Conservation (phyloP, 2,329 filamentous ascomycete species). For the Orbilia blumenaviensis region DNA sequence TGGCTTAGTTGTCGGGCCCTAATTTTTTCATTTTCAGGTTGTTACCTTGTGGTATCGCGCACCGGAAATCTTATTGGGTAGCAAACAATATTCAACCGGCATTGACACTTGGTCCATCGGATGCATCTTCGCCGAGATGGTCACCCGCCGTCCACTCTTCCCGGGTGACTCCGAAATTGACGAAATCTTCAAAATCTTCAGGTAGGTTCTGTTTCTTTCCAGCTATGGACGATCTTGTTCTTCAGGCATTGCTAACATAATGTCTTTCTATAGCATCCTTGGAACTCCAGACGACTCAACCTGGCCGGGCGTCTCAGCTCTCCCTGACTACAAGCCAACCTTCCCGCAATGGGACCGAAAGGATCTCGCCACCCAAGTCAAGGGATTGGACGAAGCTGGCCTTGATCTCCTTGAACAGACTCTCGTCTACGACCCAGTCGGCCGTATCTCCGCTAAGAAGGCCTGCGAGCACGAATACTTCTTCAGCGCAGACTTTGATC, state of each 20-base stretch:
- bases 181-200: slow-evolving; percentile 94
- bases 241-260: not conserved
- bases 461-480: slow-evolving; percentile 88
- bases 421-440: slow-evolving; percentile 86
- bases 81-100: slow-evolving; percentile 89
- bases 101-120: slow-evolving; percentile 97
- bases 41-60: slow-evolving; percentile 93
- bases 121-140: slow-evolving; percentile 97
- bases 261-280: slow-evolving; percentile 67
- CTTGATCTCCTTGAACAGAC: slow-evolving; percentile 74
- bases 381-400: slow-evolving; percentile 75
- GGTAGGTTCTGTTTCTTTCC: slow-evolving; percentile 65
- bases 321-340: slow-evolving; percentile 90
- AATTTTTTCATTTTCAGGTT: slow-evolving; percentile 63
- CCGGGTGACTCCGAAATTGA: slow-evolving; percentile 93
- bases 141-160: slow-evolving; percentile 89
- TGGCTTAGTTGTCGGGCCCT: not conserved
- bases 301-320: slow-evolving; percentile 93
- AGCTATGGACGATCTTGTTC: not conserved
- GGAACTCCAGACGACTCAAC: slow-evolving; percentile 82
- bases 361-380: slow-evolving; percentile 72
- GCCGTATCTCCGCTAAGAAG: slow-evolving; percentile 87
- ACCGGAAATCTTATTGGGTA: slow-evolving; percentile 88
- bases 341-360: slow-evolving; percentile 91
- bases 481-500: slow-evolving; percentile 61